These are phyloP conservation scores for Penicillium aurantiogriseum DNA, from an alignment of 2,329 filamentous ascomycete species.

Conservation along the genomic window DNA sequence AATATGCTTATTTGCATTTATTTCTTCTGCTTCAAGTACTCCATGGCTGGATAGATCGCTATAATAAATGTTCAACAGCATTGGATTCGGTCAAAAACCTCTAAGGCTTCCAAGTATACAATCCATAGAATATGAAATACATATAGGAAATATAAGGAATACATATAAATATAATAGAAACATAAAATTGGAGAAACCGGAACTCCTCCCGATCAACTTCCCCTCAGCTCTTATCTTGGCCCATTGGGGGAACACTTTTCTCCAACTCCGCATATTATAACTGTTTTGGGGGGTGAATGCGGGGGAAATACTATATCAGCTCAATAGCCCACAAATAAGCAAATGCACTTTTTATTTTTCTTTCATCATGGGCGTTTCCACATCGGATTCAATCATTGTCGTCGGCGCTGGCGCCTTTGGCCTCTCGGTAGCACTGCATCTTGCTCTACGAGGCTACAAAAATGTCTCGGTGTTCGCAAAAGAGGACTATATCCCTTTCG, in stretches of 20 bases:
- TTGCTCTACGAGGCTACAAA: constrained; percentile 6
- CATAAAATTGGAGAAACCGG: constrained; percentile 1
- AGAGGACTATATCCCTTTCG: background rate
- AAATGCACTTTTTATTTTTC: background rate
- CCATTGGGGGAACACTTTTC: background rate
- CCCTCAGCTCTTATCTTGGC: constrained; percentile 7
- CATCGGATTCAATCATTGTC: constrained; percentile 3
- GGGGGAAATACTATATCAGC: constrained; percentile 15
- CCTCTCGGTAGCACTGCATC: constrained; percentile 8
- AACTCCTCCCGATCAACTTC: background rate
- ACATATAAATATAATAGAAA: background rate
- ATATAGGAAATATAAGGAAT: background rate
- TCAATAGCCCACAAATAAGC: background rate
- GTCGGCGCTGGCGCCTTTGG: constrained; percentile 14
- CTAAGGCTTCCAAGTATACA: background rate
- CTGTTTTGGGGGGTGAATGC: constrained; percentile 7
- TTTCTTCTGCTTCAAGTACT: background rate
- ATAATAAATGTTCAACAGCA: background rate
- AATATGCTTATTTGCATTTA: background rate
- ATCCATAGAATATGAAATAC: background rate
- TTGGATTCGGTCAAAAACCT: background rate
- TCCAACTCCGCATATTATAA: constrained; percentile 13
- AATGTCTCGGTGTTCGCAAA: constrained; percentile 7
- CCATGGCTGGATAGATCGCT: background rate
- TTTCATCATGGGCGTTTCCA: constrained; percentile 20